Evolutionary conservation across 2,329 filamentous ascomycete genomes (phyloP).

Genomic region (Clarireedia hainanense): DNA sequence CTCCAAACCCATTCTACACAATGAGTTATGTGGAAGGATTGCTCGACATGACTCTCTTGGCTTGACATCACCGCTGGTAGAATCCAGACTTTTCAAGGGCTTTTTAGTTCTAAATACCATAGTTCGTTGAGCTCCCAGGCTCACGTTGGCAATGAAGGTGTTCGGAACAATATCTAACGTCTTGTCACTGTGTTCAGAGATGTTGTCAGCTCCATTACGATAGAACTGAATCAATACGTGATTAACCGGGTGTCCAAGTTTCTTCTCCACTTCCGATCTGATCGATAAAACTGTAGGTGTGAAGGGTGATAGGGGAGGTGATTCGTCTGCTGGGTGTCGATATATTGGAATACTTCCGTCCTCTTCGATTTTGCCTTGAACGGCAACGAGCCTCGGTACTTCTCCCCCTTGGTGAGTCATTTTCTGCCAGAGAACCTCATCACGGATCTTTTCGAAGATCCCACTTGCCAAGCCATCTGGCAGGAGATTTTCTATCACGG

Average conservation of each 20-base stretch:
- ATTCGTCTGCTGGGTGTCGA: slow-evolving; percentile 85
- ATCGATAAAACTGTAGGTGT: slow-evolving; percentile 64
- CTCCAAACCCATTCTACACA: slow-evolving; percentile 70
- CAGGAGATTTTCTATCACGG: slow-evolving; percentile 63
- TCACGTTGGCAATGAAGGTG: slow-evolving; percentile 86
- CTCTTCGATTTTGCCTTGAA: slow-evolving; percentile 64
- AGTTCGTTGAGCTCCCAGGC: slow-evolving; percentile 80
- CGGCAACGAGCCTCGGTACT: slow-evolving; percentile 83
- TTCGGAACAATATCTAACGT: slow-evolving; percentile 78
- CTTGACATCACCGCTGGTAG: slow-evolving; percentile 15
- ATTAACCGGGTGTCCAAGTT: slow-evolving; percentile 74
- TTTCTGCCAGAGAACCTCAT: slow-evolving; percentile 77
- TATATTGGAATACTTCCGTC: slow-evolving; percentile 84
- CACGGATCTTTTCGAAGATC: slow-evolving; percentile 61
- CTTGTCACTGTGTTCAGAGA: slow-evolving; percentile 96
- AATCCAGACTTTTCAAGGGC: slow-evolving; percentile 33
- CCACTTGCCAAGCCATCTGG: slow-evolving; percentile 44
- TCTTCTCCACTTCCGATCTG: slow-evolving; percentile 58
- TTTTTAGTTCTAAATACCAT: slow-evolving; percentile 88
- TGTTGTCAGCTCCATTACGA: slow-evolving; percentile 80
- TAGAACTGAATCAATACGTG: slow-evolving; percentile 92
- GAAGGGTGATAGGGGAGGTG: slow-evolving; percentile 69
- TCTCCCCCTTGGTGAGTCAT: slow-evolving; percentile 92
- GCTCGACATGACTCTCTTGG: slow-evolving; percentile 45
- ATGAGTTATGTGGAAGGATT: slow-evolving; percentile 76